Evolutionary conservation across 805 yeast genomes (phyloP).

Genomic region (Candida morakotiae): DNA sequence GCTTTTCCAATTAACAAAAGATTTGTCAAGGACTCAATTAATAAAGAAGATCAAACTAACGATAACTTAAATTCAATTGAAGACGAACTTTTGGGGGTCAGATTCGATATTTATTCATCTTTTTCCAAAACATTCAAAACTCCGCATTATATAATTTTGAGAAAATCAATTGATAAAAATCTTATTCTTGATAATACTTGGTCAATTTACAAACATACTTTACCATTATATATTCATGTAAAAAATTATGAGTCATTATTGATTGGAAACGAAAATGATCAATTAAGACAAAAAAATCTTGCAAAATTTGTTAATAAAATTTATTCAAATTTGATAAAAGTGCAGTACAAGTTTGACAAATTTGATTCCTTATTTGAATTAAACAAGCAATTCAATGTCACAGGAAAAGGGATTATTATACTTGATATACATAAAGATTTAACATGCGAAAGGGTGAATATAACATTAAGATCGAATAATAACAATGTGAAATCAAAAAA

Average conservation of each 20-base stretch:
- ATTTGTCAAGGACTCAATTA: too few species aligned
- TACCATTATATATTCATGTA: constrained; percentile 30
- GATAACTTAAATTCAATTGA: too few species aligned
- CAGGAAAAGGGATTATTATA: constrained; percentile 7
- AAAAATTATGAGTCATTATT: constrained; percentile 13
- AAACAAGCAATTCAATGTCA: constrained; percentile 9
- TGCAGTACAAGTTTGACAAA: constrained; percentile 31
- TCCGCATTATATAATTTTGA: constrained; percentile 49
- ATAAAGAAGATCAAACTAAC: too few species aligned
- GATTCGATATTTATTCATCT: constrained; percentile 43
- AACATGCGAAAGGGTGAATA: constrained; percentile 18
- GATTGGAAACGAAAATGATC: neutral
- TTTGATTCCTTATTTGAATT: constrained; percentile 15
- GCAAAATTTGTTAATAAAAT: constrained; percentile 18
- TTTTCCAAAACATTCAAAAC: constrained; percentile 19
- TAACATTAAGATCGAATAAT: constrained; percentile 1
- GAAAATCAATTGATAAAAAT: constrained; percentile 10
- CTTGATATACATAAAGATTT: constrained; percentile 20
- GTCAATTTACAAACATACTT: constrained; percentile 32
- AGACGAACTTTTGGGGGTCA: constrained; percentile 39
- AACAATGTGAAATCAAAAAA: neutral
- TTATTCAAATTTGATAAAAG: constrained; percentile 17
- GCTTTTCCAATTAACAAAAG: constrained; percentile 45
- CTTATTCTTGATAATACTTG: constrained; percentile 14
- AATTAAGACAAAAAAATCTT: constrained; percentile 15